Base-by-base conservation (phyloP, 2,329 filamentous ascomycete genomes). In the Apiospora arundinis region DNA sequence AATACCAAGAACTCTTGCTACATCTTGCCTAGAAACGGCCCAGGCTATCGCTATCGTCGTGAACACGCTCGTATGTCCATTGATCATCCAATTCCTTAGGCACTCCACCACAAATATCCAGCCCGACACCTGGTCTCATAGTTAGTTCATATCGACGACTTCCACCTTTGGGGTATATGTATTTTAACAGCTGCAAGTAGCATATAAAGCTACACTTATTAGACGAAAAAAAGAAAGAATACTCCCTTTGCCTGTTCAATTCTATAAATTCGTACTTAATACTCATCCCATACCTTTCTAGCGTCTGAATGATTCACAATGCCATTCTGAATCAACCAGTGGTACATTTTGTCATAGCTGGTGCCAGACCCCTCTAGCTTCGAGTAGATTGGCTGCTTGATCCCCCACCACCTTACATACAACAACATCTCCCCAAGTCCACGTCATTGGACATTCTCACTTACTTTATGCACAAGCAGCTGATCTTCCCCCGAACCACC, bases 381-480 rank as follows among this genome's bases (percentile, higher is more conserved):
- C 18, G 18, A 63, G 32, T 40, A 63, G 56, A 63, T 63, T 63
- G 56, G 56, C 56, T 63, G 21, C 52, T 40, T 63, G 32, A 40
- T 40, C 56, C 56, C 56, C 56, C 56, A 63, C 32, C 56, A 63
- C 32, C 21, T 32, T 40, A 63, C 56, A 63, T 63, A 63, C 56
- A 63, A 63, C 52, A 37, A 60, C 65, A 12, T 46, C 65, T 28
- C 65, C 44, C 65, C 65, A 69, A 68, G 25, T 25, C 71, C 67
- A 73, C 71, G 72, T 60, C 49, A 69, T 69, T 70, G 69, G 71
- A 71, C 69, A 52, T 70, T 56, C 48, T 32, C 16, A 45, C 42
- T 45, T 32, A 32, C 32, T 32, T 32, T 25, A 56, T 69, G 45
- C 67, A 69, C 37, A 46, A 28, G 67, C 67, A 68, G 67, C 25